phyloP scores from a whole-genome alignment of 75 land plant species.

The Picea sitchensis region DNA sequence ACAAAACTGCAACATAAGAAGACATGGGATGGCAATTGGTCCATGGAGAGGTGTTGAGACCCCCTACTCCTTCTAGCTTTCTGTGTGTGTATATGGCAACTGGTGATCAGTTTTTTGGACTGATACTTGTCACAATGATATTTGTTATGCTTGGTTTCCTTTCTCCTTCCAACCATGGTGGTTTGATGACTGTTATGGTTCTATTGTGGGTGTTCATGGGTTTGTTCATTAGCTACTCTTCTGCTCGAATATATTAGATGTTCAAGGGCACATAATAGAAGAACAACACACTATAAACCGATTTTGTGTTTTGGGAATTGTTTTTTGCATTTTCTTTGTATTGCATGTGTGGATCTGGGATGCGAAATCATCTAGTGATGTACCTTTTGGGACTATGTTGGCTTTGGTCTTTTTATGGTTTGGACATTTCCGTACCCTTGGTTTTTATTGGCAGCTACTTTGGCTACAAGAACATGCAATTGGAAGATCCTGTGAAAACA shows the following conservation, averaged over 20 bases:
- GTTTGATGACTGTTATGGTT: conserved; percentile 78
- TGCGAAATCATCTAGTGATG: conserved; percentile 72
- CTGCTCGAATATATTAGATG: conserved; percentile 60
- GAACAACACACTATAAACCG: conserved; percentile 29
- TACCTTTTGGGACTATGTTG: not conserved
- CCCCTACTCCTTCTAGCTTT: conserved; percentile 56
- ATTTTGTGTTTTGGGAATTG: conserved; percentile 62
- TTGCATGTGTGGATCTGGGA: conserved; percentile 83
- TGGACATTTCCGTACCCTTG: no score
- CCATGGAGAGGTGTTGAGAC: conserved; percentile 89
- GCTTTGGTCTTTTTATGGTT: no score
- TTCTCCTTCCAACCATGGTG: conserved; percentile 26
- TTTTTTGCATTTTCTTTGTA: conserved; percentile 62
- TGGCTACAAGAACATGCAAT: no score
- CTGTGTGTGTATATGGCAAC: conserved; percentile 88
- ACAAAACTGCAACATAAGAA: not conserved
- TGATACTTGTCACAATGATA: conserved; percentile 80
- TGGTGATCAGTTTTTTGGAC: conserved; percentile 83
- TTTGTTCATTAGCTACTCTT: conserved; percentile 53
- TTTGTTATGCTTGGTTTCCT: conserved; percentile 63
- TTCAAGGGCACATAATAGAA: conserved; percentile 53
- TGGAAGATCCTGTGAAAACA: no score
- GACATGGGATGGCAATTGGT: not conserved
- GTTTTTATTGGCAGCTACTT: no score
- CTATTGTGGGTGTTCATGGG: conserved; percentile 94